Evolutionary conservation across 2,329 filamentous ascomycete species (phyloP).

Genomic region (Pestalotiopsis sp.): DNA sequence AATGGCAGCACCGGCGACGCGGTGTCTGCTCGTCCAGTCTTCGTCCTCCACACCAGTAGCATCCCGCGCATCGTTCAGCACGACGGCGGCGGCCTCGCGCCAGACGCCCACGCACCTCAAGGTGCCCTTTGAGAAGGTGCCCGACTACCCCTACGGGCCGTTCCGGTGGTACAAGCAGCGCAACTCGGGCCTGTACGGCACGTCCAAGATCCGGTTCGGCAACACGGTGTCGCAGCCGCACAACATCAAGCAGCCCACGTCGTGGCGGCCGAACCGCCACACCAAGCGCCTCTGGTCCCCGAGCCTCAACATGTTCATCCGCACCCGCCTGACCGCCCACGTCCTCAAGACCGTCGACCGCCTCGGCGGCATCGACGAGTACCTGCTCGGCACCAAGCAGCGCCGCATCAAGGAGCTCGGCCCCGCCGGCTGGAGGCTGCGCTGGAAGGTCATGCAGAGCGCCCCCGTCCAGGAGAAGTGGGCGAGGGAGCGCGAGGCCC

Average conservation of each 20-base stretch:
- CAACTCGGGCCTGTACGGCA: conserved; percentile 73
- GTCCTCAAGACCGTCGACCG: conserved; percentile 78
- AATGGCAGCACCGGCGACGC: conserved; percentile 1
- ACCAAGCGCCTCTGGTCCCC: conserved; percentile 67
- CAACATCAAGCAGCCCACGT: conserved; percentile 68
- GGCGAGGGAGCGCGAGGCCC: conserved; percentile 58
- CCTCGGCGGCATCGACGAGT: conserved; percentile 86
- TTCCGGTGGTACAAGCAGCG: conserved; percentile 76
- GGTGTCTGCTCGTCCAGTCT: conserved; percentile 6
- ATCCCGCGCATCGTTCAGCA: conserved; percentile 24
- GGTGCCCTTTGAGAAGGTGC: conserved; percentile 43
- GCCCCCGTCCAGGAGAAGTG: conserved; percentile 64
- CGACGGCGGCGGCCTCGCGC: conserved; percentile 16
- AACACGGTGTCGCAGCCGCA: conserved; percentile 72
- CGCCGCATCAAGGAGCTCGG: conserved; percentile 82
- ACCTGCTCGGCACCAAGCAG: conserved; percentile 79
- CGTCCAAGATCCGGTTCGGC: conserved; percentile 71
- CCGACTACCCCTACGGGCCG: conserved; percentile 72
- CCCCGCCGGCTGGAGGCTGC: conserved; percentile 83
- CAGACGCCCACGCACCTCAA: conserved; percentile 36
- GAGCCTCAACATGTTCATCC: conserved; percentile 61
- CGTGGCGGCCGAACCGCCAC: conserved; percentile 75
- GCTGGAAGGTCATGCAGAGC: conserved; percentile 89
- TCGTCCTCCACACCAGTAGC: background rate
- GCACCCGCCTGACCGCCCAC: conserved; percentile 67